Evolutionary conservation across 352 stramenopile species (phyloP).

Genomic region (Pythium biforme): DNA sequence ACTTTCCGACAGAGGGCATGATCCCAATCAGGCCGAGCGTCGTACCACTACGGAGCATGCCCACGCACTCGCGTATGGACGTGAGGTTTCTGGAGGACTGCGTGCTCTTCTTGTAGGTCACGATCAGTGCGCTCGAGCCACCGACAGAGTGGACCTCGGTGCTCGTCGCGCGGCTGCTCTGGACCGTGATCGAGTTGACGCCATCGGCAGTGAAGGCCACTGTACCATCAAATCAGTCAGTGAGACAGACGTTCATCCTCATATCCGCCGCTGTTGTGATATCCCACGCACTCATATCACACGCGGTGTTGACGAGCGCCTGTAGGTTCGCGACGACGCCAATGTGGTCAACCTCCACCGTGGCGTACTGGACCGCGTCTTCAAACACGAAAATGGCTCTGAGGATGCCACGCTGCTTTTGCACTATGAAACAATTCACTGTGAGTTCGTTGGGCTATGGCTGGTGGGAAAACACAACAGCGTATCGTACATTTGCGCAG

Average conservation of each 20-base stretch:
- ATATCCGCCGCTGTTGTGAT: not conserved
- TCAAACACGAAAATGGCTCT: constrained; percentile 90
- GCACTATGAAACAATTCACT: constrained; percentile 42
- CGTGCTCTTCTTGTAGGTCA: constrained; percentile 83
- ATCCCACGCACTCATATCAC: constrained; percentile 74
- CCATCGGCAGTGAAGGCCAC: constrained; percentile 82
- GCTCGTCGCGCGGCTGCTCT: constrained; percentile 79
- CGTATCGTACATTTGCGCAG: constrained; percentile 70
- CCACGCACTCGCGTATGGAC: constrained; percentile 80
- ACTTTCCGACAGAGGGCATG: not conserved
- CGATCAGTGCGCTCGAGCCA: constrained; percentile 75
- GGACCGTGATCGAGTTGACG: constrained; percentile 86
- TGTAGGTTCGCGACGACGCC: constrained; percentile 90
- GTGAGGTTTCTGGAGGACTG: constrained; percentile 62
- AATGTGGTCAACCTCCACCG: constrained; percentile 88
- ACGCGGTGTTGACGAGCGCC: constrained; percentile 79
- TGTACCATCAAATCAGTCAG: constrained; percentile 20
- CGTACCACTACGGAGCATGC: constrained; percentile 74
- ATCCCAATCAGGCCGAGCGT: not conserved
- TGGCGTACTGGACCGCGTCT: constrained; percentile 75
- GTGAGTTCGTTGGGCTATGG: not conserved
- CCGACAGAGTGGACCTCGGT: constrained; percentile 88
- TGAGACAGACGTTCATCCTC: not conserved
- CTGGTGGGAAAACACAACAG: not conserved
- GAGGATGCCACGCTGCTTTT: constrained; percentile 85